phyloP scores from a whole-genome alignment of 2,329 filamentous ascomycete species.

The Moelleriella libera region DNA sequence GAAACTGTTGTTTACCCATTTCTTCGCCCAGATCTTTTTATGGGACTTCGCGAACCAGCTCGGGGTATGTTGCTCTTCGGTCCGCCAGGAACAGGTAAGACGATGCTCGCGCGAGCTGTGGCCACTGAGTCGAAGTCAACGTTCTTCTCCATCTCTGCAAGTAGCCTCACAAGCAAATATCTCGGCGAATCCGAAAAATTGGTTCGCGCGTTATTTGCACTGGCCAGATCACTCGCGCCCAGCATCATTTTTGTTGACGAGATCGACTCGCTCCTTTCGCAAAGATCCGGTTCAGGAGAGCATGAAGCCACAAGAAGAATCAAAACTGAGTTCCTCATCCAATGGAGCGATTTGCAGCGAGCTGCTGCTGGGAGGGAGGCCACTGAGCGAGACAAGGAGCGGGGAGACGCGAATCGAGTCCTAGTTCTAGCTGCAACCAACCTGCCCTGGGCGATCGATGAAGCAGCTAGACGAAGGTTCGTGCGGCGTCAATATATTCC shows the following conservation, averaged over 20 bases:
- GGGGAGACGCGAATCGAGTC: conserved; percentile 74
- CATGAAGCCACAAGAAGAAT: conserved; percentile 88
- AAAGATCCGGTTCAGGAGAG: conserved; percentile 69
- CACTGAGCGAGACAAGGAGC: conserved; percentile 49
- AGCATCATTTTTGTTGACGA: conserved; percentile 98
- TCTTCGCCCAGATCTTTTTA: conserved; percentile 85
- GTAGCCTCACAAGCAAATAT: conserved; percentile 89
- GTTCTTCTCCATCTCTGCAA: conserved; percentile 94
- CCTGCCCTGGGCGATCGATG: conserved; percentile 93
- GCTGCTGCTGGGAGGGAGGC: conserved; percentile 77
- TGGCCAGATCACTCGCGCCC: conserved; percentile 81
- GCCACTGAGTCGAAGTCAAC: conserved; percentile 90
- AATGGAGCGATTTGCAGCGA: conserved; percentile 88
- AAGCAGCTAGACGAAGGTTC: conserved; percentile 81
- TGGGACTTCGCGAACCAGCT: conserved; percentile 85
- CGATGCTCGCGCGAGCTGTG: conserved; percentile 84
- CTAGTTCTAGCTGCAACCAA: conserved; percentile 93
- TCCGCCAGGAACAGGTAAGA: conserved; percentile 95
- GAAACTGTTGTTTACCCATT: conserved; percentile 97
- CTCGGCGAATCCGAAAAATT: conserved; percentile 94
- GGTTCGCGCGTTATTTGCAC: conserved; percentile 75
- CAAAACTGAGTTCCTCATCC: conserved; percentile 95
- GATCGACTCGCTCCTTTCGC: conserved; percentile 84
- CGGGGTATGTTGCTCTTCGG: conserved; percentile 93
- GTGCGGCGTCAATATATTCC: conserved; percentile 93